phyloP scores from a whole-genome alignment of 345 rosid species.

The Populus ilicifolia region DNA sequence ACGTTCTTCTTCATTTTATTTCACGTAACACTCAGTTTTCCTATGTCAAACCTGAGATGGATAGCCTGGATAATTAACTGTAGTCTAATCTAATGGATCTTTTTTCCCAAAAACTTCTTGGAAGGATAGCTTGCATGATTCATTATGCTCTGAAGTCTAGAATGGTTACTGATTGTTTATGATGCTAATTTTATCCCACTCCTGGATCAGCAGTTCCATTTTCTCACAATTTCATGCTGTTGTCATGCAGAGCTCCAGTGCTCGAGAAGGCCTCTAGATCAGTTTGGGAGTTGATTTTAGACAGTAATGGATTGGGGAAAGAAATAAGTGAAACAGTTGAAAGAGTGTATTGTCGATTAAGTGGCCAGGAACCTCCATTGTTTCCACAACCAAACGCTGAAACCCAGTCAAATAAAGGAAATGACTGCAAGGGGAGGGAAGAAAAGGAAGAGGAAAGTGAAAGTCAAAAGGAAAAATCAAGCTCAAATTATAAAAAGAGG shows the following conservation, averaged over 20 bases:
- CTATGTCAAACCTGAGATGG: neutral
- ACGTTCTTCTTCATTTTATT: neutral
- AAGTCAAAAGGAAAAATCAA: conserved; percentile 34
- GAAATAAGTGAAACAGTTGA: conserved; percentile 54
- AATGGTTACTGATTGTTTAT: neutral
- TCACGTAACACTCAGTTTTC: neutral
- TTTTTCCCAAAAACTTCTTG: neutral
- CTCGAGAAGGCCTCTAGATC: conserved; percentile 93
- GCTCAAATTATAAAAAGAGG: conserved; percentile 58
- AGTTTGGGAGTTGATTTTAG: conserved; percentile 96
- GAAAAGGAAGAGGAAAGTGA: conserved; percentile 32
- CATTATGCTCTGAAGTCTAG: neutral
- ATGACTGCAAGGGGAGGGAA: conserved; percentile 30
- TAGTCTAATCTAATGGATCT: neutral
- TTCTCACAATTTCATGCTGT: neutral
- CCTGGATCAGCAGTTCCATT: neutral
- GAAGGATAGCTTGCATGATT: neutral
- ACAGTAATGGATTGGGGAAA: conserved; percentile 69
- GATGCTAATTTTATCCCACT: neutral
- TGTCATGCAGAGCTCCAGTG: conserved; percentile 60
- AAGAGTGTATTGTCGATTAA: conserved; percentile 65
- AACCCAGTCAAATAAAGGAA: conserved; percentile 32
- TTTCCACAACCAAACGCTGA: conserved; percentile 43
- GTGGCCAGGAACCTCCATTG: conserved; percentile 73
- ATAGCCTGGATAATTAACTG: neutral